These are phyloP conservation scores for Teratosphaeria epicoccoides DNA, from an alignment of 2,329 filamentous ascomycete species.

Conservation along the genomic window DNA sequence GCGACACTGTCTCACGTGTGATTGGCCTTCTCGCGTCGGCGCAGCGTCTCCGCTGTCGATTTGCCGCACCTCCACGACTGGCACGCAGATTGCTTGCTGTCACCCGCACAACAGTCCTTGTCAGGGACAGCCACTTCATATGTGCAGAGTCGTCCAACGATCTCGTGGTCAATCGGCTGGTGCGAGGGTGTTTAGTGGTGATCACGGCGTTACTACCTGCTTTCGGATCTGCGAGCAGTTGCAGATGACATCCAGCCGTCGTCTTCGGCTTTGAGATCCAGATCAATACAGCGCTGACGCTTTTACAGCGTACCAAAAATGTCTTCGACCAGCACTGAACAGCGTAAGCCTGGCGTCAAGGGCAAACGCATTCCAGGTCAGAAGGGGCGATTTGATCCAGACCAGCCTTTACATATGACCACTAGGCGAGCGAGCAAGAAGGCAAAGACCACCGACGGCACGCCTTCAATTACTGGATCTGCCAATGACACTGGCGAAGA, in stretches of 20 bases:
- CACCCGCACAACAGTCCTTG: background rate
- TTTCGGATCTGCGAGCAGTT: background rate
- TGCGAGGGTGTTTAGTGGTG: background rate
- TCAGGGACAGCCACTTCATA: background rate
- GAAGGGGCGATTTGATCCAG: conserved; percentile 32
- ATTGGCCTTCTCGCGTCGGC: background rate
- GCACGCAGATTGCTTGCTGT: background rate
- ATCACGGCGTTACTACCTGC: background rate
- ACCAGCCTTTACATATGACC: conserved; percentile 40
- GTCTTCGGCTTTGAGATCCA: background rate
- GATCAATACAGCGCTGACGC: background rate
- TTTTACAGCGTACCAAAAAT: conserved; percentile 1
- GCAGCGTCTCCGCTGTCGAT: conserved; percentile 4
- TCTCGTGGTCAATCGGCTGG: background rate
- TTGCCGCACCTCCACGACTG: conserved; percentile 1
- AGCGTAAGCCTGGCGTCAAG: conserved; percentile 9
- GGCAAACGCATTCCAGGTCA: conserved; percentile 13
- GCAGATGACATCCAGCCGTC: background rate
- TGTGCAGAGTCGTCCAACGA: background rate
- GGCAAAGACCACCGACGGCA: conserved; percentile 7
- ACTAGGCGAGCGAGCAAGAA: conserved; percentile 27
- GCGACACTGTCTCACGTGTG: background rate
- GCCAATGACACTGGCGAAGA: conserved; percentile 13
- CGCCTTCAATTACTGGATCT: conserved; percentile 19
- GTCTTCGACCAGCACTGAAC: conserved; percentile 3